Conservation (phyloP, 305 asterid genomes). For the Fraxinus latifolia region DNA sequence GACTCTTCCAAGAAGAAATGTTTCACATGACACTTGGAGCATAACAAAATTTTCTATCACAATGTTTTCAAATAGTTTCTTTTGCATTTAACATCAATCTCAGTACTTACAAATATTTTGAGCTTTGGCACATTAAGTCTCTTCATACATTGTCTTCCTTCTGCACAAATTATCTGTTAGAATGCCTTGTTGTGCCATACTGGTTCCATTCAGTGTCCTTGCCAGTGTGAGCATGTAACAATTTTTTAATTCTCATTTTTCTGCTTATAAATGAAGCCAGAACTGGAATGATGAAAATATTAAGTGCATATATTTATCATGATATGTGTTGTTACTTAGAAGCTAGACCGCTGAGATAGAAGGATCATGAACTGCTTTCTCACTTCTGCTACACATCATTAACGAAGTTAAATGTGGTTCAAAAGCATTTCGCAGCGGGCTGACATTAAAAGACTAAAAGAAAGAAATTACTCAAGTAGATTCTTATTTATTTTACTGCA, state of each 20-base stretch:
- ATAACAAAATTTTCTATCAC: not conserved
- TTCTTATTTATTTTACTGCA: not conserved
- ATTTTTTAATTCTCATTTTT: not conserved
- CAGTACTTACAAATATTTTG: not conserved
- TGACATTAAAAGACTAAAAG: not conserved
- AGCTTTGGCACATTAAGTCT: not conserved
- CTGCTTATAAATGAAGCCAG: not conserved
- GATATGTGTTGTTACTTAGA: not conserved
- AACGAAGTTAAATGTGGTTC: slow-evolving; percentile 4
- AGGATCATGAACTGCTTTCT: slow-evolving; percentile 11
- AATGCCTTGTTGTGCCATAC: slow-evolving; percentile 2
- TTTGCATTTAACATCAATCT: not conserved
- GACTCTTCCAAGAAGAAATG: not conserved
- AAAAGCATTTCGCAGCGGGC: not conserved
- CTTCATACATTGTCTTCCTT: not conserved
- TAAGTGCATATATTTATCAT: not conserved
- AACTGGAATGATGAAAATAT: not conserved
- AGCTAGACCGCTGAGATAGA: slow-evolving; percentile 1
- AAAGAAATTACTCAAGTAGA: not conserved
- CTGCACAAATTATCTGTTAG: not conserved
- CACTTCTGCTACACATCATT: not conserved
- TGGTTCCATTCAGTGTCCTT: not conserved
- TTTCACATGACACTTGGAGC: not conserved
- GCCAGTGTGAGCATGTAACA: not conserved
- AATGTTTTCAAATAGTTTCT: not conserved